Percentiles rank a stretch among this genome's conserved stretches.
These are phyloP conservation scores for Hortaea sp. DNA, from an alignment of 2,329 filamentous ascomycete species.

Conservation along the genomic window DNA sequence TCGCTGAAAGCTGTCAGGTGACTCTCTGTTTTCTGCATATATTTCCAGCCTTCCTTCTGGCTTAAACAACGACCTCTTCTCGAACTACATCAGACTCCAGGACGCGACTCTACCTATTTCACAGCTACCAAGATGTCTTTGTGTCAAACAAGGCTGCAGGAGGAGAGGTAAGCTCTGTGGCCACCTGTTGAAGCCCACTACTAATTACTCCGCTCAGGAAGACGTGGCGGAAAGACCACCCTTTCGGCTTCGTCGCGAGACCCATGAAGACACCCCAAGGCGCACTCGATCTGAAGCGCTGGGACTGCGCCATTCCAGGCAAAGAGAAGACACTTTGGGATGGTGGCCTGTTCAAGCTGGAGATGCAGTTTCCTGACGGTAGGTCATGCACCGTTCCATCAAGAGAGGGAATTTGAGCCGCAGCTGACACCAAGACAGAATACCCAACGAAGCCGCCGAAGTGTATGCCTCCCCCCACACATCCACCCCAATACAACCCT, in stretches of 20 bases:
- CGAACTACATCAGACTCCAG: too few relatives aligned
- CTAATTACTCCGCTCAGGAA: slow-evolving; percentile 49
- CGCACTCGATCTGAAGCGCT: slow-evolving; percentile 81
- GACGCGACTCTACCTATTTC: too few relatives aligned
- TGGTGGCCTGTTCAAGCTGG: slow-evolving; percentile 92
- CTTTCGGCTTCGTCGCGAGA: slow-evolving; percentile 93
- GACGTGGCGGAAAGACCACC: slow-evolving; percentile 93
- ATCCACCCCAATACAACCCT: background rate
- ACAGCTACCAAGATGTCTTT: slow-evolving; percentile 56
- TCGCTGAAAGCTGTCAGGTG: background rate
- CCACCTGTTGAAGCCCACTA: slow-evolving; percentile 5
- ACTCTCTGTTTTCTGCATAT: background rate
- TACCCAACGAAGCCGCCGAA: slow-evolving; percentile 98
- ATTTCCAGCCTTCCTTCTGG: too few relatives aligned
- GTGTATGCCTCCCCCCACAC: slow-evolving; percentile 53
- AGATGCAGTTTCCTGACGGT: slow-evolving; percentile 89
- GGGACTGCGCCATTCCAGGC: slow-evolving; percentile 94
- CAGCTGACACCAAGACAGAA: slow-evolving; percentile 46
- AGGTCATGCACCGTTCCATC: slow-evolving; percentile 26
- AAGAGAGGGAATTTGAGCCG: background rate
- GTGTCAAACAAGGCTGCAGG: slow-evolving; percentile 76
- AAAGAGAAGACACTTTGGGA: slow-evolving; percentile 98
- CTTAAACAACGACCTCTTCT: too few relatives aligned
- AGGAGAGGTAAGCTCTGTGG: slow-evolving; percentile 59
- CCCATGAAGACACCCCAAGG: slow-evolving; percentile 70